Base-by-base conservation (phyloP, 495 filamentous ascomycete species). In the Astrothelium macrocarpum region DNA sequence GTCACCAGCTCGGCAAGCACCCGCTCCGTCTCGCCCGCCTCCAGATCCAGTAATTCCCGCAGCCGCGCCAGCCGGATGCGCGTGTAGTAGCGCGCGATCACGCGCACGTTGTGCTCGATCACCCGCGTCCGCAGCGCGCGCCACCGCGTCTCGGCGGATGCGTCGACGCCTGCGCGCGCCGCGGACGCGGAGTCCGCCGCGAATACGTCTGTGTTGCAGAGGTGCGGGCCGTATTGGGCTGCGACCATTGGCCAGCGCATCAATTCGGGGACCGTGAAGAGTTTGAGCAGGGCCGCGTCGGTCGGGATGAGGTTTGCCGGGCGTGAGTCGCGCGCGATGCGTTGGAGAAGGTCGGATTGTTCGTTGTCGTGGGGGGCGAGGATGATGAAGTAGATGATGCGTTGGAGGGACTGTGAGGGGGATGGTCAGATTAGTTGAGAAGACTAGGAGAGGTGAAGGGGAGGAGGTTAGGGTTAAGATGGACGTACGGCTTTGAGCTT, bases 321-420 rank as follows among this genome's bases (percentile, higher is more conserved):
- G 60, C 78, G 77, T n/a, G 75, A 64, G 70, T 91, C 88, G 67
- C 79, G 77, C 74, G 90, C 84, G 71, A 97, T 87, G 68, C 94
- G 90, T 77, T 98, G 94, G 66, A 98, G 82, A 58, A 98, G 89
- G 66, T 98, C 94, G 70, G 91, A 93, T 77, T 98, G 94, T 72
- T 98, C 94, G 77, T 98, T 98, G 80, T 97, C 93, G 78, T 97
- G 90, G 12, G 95, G 92, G 10, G 94, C 88, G 63, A 98, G 89
- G 66, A 97, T 91, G 72, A 97, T 85, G 78, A 95, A 98, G 80
- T 94, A 97, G 77, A 97, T 90, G 69, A 97, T 90, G 67, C 93
- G 84, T 77, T 95, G 89, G 56, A 97, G 84, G 32, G 89, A 84
- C 91, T 89, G 62, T 9, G n/a, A n/a, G n/a, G n/a, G n/a, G n/a